Evolutionary conservation across 176 grass and related monocot genomes (phyloP), one percentile per base, ranked within the genome.

Genomic region (Eleusine coracana): DNA sequence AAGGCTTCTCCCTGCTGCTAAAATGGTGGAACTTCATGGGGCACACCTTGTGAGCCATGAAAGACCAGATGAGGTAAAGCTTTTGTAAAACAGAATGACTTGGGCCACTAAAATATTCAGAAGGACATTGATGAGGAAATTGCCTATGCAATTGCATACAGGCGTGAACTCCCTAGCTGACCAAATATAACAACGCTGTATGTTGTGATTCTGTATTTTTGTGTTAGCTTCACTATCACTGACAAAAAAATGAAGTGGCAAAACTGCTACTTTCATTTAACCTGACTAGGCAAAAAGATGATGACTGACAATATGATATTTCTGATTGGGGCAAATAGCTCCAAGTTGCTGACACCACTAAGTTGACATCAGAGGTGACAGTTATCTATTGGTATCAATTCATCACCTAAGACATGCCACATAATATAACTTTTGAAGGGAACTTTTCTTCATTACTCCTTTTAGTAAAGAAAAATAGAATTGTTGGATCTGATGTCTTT

Each of bases 41-140:
- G 97, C 87, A 81, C 97, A 99, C 87, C 87, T 99, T 80, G 97
- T 99, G 49, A 99, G 91, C 87, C 97, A 94, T 86, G 97, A 99
- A 93, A 94, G 91, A 71, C 91, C 91, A 68, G 80, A 96, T 15
- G 97, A 99, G 93, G 97, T 99, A 92, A 37, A 68, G 10, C 45
- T 31, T 76, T 66, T 1, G 20, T 28, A 52, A 50, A 59, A 52
- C 49, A 74, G 20, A 10, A 51, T 21, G 46, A 18, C 14, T 75
- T 67, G 29, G 17, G 36, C 38, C 3, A 79, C 81, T 27, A n/a
- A 34, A 61, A 80, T 77, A 21, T 46, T 25, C 16, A 44, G 11
- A 61, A 71, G 23, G 3, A 5, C 3, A 28, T 44, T 10, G 18
- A 25, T 68, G 4, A 23, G 10, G 16, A 6, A 54, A n/a, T 23